Conservation (phyloP, 2,329 filamentous ascomycete species). For the Hawksworthiomyces lignivorus region DNA sequence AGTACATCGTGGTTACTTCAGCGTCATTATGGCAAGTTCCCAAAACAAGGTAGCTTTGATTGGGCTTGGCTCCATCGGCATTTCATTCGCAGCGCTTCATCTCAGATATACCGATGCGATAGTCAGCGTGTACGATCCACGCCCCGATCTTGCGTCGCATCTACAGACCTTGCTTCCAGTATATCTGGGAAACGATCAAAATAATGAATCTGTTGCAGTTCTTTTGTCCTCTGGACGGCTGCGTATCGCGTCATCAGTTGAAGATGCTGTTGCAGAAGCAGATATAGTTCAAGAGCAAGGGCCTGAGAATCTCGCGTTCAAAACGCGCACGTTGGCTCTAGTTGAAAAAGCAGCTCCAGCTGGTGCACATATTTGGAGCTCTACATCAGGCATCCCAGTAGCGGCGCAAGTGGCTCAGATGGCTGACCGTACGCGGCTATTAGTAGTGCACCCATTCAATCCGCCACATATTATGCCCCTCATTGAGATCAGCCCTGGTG, state of each 20-base stretch:
- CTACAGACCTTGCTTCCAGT: slow-evolving; percentile 5
- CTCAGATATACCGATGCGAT: neutral
- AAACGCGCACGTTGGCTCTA: slow-evolving; percentile 27
- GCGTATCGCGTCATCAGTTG: neutral
- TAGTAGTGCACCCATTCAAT: slow-evolving; percentile 41
- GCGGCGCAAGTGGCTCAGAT: slow-evolving; percentile 20
- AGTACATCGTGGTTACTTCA: too few relatives aligned
- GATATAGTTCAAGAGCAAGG: slow-evolving; percentile 23
- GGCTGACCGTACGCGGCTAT: slow-evolving; percentile 24
- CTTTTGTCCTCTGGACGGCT: neutral
- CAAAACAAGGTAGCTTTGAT: slow-evolving; percentile 4
- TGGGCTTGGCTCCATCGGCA: slow-evolving; percentile 9
- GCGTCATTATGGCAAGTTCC: too few relatives aligned
- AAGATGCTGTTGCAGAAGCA: slow-evolving; percentile 1
- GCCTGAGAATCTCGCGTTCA: slow-evolving; percentile 31
- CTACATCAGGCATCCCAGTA: slow-evolving; percentile 30
- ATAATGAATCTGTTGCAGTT: neutral
- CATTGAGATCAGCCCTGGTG: slow-evolving; percentile 35
- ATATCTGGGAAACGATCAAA: neutral
- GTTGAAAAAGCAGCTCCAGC: slow-evolving; percentile 23
- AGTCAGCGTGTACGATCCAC: slow-evolving; percentile 9
- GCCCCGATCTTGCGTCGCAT: slow-evolving; percentile 4
- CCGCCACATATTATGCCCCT: slow-evolving; percentile 40
- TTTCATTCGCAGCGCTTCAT: slow-evolving; percentile 11
- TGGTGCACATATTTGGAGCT: slow-evolving; percentile 31